Conservation (phyloP, 768 basidiomycete genomes). For the Suillus subalutaceus region DNA sequence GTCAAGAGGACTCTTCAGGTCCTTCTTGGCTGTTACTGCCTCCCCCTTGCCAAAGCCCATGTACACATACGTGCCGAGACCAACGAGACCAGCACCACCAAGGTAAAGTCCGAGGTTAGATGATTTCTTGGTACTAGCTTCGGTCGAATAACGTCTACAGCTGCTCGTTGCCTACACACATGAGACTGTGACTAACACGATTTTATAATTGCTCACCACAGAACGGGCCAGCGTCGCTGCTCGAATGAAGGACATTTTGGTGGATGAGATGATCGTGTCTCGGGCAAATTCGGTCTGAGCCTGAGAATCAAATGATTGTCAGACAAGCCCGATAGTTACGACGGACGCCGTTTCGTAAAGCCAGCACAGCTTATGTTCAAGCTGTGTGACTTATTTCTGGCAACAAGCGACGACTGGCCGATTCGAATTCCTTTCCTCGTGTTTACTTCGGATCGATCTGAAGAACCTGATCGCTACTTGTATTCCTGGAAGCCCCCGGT, state of each 20-base stretch:
- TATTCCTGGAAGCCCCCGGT: slow-evolving; percentile 1
- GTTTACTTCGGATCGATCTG: background rate
- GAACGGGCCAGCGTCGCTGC: slow-evolving; percentile 44
- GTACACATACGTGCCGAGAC: slow-evolving; percentile 53
- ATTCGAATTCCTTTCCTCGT: slow-evolving; percentile 3
- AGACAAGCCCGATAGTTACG: no score
- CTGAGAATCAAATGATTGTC: slow-evolving; percentile 17
- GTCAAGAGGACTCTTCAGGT: slow-evolving; percentile 70
- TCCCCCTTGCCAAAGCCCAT: slow-evolving; percentile 39
- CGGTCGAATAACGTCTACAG: slow-evolving; percentile 49
- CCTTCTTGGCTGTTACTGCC: slow-evolving; percentile 41
- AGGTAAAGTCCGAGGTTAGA: slow-evolving; percentile 53
- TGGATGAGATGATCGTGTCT: background rate
- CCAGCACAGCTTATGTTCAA: background rate
- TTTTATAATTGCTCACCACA: slow-evolving; percentile 32
- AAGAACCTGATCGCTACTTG: background rate
- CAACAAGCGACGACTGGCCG: background rate
- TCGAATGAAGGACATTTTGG: slow-evolving; percentile 49
- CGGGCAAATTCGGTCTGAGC: slow-evolving; percentile 11
- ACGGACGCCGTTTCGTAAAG: slow-evolving; percentile 5
- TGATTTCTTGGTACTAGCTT: slow-evolving; percentile 45
- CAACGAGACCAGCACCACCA: slow-evolving; percentile 49
- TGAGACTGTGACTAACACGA: background rate
- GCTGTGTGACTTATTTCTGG: slow-evolving; percentile 7
- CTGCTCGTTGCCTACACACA: slow-evolving; percentile 35